Percentiles rank a stretch among this genome's conserved stretches.
phyloP scores from a whole-genome alignment of 768 basidiomycete species.

The Trametes cubensis region DNA sequence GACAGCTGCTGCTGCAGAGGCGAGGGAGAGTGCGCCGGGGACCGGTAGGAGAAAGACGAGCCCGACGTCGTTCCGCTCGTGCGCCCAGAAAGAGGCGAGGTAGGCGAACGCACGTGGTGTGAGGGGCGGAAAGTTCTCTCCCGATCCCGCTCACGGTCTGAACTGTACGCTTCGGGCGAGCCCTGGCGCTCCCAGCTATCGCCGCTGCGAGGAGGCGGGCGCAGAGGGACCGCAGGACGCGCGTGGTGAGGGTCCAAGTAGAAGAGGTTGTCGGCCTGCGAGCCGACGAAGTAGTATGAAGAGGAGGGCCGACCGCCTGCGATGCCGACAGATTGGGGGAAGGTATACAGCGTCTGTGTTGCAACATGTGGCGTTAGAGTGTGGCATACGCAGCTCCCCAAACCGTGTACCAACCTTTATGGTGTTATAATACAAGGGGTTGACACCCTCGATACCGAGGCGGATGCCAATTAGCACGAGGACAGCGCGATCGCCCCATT shows the following conservation, averaged over 20 bases:
- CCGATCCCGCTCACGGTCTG: conserved; percentile 28
- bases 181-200: conserved; percentile 25
- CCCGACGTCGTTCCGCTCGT: conserved; percentile 31
- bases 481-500: conserved; percentile 85
- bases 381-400: not conserved
- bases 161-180: conserved; percentile 29
- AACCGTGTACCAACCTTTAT: conserved; percentile 55
- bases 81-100: conserved; percentile 31
- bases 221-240: conserved; percentile 73
- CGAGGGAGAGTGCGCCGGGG: conserved; percentile 57
- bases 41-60: conserved; percentile 54
- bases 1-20: conserved; percentile 70
- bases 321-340: conserved; percentile 95
- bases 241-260: conserved; percentile 83
- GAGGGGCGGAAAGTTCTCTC: conserved; percentile 25
- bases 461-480: conserved; percentile 85
- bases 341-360: conserved; percentile 79
- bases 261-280: conserved; percentile 85
- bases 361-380: not conserved
- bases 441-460: conserved; percentile 90
- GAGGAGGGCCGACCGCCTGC: conserved; percentile 96
- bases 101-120: conserved; percentile 32
- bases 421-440: conserved; percentile 91
- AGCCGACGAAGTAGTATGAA: conserved; percentile 96
- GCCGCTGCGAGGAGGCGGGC: conserved; percentile 45